Evolutionary conservation across 768 basidiomycete genomes (phyloP).

Genomic region (Nidula microcarpa): DNA sequence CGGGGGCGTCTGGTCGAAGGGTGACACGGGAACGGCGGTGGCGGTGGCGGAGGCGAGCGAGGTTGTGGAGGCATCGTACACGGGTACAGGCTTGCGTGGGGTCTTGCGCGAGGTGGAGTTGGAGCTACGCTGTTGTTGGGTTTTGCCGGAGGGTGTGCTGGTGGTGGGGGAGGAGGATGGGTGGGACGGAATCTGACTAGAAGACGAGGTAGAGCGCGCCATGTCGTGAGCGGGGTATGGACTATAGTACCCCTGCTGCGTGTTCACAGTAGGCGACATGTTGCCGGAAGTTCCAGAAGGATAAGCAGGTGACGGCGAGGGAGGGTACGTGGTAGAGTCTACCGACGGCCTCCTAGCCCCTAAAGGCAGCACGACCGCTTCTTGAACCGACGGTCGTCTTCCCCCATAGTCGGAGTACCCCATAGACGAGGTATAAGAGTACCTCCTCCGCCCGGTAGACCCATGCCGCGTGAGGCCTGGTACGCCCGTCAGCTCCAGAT

Average conservation of each 20-base stretch:
- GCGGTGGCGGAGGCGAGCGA: constrained; percentile 12
- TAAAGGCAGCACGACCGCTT: not conserved
- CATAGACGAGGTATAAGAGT: constrained; percentile 2
- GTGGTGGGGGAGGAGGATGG: not conserved
- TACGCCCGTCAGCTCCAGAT: constrained; percentile 13
- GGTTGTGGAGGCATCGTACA: constrained; percentile 26
- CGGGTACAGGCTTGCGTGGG: constrained; percentile 57
- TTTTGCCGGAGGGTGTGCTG: not conserved
- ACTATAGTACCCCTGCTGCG: not conserved
- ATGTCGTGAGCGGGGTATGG: not conserved
- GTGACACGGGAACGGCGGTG: constrained; percentile 8
- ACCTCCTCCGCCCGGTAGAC: constrained; percentile 5
- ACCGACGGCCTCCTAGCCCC: constrained; percentile 12
- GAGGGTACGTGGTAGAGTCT: constrained; percentile 25
- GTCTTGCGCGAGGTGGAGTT: constrained; percentile 13
- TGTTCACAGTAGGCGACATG: not conserved
- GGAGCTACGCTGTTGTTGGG: not conserved
- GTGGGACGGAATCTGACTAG: not conserved
- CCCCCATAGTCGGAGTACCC: not conserved
- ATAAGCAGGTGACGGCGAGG: constrained; percentile 13
- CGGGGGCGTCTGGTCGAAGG: not conserved
- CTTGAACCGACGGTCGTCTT: constrained; percentile 7
- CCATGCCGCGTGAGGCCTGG: constrained; percentile 14
- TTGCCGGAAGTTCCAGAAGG: constrained; percentile 11
- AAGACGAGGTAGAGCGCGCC: not conserved